Evolutionary conservation across 208 protist genomes (phyloP).

Genomic region (Sergeia podlipaevii): DNA sequence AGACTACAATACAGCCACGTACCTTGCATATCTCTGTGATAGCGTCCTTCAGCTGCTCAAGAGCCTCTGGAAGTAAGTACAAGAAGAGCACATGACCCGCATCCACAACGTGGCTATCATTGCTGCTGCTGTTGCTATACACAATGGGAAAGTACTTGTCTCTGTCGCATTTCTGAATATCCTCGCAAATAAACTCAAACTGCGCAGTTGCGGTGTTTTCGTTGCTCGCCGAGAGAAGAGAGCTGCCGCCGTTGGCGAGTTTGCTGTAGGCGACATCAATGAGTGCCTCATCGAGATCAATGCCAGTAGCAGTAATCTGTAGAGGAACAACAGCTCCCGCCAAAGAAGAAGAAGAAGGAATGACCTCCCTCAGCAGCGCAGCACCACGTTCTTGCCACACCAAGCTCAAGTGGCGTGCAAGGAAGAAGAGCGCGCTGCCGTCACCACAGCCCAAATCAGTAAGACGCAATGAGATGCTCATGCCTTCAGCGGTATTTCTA

Average conservation of each 20-base stretch:
- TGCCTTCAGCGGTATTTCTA: not conserved
- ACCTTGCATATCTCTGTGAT: constrained; percentile 26
- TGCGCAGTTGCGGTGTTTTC: constrained; percentile 13
- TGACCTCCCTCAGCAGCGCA: constrained; percentile 8
- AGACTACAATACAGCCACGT: constrained; percentile 41
- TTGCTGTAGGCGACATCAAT: constrained; percentile 19
- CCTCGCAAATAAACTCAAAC: constrained; percentile 23
- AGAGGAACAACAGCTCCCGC: constrained; percentile 1
- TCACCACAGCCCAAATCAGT: constrained; percentile 75
- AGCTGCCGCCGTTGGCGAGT: not conserved
- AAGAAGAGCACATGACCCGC: constrained; percentile 41
- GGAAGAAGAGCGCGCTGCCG: constrained; percentile 32
- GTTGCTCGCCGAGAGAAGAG: not conserved
- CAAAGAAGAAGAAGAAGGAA: not conserved
- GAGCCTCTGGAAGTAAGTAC: constrained; percentile 65
- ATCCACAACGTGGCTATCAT: not conserved
- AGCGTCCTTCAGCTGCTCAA: constrained; percentile 33
- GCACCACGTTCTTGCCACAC: constrained; percentile 12
- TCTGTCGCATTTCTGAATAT: constrained; percentile 29
- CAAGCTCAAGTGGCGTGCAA: constrained; percentile 18
- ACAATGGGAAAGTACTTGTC: constrained; percentile 18
- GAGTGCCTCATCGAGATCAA: constrained; percentile 67
- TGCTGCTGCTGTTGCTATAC: not conserved
- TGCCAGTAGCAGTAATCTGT: constrained; percentile 19
- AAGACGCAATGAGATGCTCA: constrained; percentile 21